Conservation (phyloP, 2,329 filamentous ascomycete species). For the Ilyonectria sp. region DNA sequence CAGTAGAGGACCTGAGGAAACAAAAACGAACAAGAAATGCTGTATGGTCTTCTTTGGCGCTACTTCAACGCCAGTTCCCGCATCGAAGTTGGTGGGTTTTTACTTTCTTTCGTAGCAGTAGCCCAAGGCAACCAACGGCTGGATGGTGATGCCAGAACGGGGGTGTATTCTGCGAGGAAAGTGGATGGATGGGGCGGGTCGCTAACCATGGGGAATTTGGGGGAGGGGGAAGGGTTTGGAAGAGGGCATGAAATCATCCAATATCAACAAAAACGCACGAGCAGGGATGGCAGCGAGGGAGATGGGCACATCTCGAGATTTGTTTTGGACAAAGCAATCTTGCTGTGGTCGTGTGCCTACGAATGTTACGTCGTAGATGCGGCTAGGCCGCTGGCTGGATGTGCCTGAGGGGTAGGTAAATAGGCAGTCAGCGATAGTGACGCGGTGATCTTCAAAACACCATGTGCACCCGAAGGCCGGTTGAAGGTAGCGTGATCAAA, state of each 20-base stretch:
- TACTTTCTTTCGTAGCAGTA: not conserved
- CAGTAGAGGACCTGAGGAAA: not conserved
- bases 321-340: slow-evolving; percentile 31
- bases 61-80: slow-evolving; percentile 32
- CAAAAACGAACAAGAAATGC: not conserved
- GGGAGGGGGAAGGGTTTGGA: not conserved
- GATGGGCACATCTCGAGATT: slow-evolving; percentile 46
- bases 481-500: slow-evolving; percentile 2
- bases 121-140: slow-evolving; percentile 28
- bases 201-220: slow-evolving; percentile 7
- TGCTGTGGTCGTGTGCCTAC: slow-evolving; percentile 19
- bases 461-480: slow-evolving; percentile 5
- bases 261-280: slow-evolving; percentile 36
- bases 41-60: not conserved
- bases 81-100: slow-evolving; percentile 46
- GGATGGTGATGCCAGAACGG: slow-evolving; percentile 19
- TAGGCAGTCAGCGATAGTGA: not conserved
- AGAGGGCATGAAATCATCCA: slow-evolving; percentile 40
- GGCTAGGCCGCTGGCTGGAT: slow-evolving; percentile 5
- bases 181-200: not conserved
- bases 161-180: not conserved
- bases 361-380: not conserved
- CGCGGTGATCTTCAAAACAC: slow-evolving; percentile 19
- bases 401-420: not conserved
- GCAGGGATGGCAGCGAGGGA: slow-evolving; percentile 39